phyloP scores from a whole-genome alignment of 1,284 basidiomycete species.

The Moesziomyces sp. region DNA sequence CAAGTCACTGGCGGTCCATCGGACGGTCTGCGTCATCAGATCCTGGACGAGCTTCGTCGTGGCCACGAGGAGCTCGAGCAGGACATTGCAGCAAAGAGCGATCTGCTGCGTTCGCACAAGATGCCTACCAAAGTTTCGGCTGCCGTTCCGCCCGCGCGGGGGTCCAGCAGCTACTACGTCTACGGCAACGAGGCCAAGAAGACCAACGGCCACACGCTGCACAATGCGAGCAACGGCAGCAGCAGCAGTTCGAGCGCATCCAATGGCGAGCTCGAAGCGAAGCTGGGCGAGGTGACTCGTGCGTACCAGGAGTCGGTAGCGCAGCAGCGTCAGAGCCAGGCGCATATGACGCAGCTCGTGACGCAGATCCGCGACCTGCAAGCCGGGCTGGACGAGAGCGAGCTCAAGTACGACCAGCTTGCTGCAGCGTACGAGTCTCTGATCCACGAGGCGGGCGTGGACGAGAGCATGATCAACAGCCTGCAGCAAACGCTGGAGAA shows the following conservation, averaged over 20 bases:
- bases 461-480: conserved; percentile 41
- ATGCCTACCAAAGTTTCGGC: conserved; percentile 1
- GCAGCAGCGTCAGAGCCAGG: conserved; percentile 81
- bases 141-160: conserved; percentile 6
- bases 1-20: conserved; percentile 12
- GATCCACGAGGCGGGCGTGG: conserved; percentile 49
- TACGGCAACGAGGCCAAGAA: conserved; percentile 34
- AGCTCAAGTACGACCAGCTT: conserved; percentile 68
- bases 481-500: conserved; percentile 44
- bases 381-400: conserved; percentile 81
- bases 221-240: background rate
- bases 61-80: conserved; percentile 64
- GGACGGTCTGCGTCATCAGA: conserved; percentile 75
- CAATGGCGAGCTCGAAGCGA: conserved; percentile 75
- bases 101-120: conserved; percentile 54
- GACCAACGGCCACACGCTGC: conserved; percentile 2
- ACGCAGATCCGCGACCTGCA: conserved; percentile 85
- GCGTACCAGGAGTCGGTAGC: conserved; percentile 80
- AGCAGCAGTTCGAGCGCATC: conserved; percentile 1
- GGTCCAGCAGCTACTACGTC: conserved; percentile 45
- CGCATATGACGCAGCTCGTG: conserved; percentile 82
- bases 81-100: conserved; percentile 63
- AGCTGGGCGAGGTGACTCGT: conserved; percentile 72
- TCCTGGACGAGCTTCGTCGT: conserved; percentile 76
- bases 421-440: conserved; percentile 41